Percentiles rank a stretch among this genome's conserved stretches.
phyloP scores from a whole-genome alignment of 345 rosid species.

The Brassica rapa region DNA sequence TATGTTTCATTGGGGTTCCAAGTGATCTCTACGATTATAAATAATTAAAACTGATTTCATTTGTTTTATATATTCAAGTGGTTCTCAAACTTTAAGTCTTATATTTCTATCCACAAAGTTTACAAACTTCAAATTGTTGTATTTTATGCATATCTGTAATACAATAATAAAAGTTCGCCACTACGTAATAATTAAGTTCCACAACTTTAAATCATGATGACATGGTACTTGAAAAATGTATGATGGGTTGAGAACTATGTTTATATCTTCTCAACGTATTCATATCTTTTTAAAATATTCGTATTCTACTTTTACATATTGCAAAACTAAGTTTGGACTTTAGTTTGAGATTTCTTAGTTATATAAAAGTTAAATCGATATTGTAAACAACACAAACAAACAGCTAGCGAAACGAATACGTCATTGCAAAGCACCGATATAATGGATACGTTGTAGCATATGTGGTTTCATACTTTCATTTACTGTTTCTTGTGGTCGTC shows the following conservation, averaged over 20 bases:
- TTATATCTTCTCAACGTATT: neutral
- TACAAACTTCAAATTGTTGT: neutral
- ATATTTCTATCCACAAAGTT: constrained; percentile 13
- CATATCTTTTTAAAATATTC: neutral
- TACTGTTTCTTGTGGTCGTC: constrained; percentile 13
- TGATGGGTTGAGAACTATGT: neutral
- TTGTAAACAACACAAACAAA: neutral
- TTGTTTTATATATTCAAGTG: constrained; percentile 13
- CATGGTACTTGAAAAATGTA: neutral
- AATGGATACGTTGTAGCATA: neutral
- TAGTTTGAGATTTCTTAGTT: neutral
- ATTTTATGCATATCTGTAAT: too few species aligned
- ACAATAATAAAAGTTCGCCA: too few species aligned
- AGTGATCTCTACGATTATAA: constrained; percentile 9
- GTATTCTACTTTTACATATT: too few species aligned
- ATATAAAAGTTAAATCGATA: neutral
- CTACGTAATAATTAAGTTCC: too few species aligned
- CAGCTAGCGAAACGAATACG: neutral
- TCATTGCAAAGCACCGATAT: neutral
- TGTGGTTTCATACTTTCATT: neutral
- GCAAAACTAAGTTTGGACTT: neutral
- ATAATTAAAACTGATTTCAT: neutral
- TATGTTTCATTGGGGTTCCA: constrained; percentile 24
- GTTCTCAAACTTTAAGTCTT: neutral
- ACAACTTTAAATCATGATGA: neutral